phyloP scores from a whole-genome alignment of 805 yeast genomes.

The Blastobotrys terrestris region DNA sequence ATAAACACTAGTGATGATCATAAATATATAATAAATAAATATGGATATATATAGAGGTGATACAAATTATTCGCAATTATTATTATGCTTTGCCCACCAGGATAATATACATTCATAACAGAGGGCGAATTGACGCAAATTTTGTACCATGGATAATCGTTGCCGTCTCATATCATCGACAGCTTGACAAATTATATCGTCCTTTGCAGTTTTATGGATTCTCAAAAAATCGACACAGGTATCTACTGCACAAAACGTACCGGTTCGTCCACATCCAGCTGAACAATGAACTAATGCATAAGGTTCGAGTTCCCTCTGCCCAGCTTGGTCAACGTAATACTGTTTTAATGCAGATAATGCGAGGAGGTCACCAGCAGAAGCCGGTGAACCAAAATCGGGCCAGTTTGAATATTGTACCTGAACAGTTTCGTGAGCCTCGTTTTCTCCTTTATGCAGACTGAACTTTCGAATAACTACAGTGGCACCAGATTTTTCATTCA shows the following conservation, averaged over 20 bases:
- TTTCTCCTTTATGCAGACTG: slow-evolving; percentile 33
- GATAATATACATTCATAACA: slow-evolving; percentile 57
- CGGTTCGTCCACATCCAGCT: slow-evolving; percentile 97
- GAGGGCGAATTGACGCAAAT: slow-evolving; percentile 62
- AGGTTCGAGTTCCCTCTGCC: slow-evolving; percentile 9
- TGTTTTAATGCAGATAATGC: slow-evolving; percentile 44
- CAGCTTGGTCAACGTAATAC: slow-evolving; percentile 28
- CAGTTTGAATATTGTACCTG: slow-evolving; percentile 77
- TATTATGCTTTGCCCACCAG: slow-evolving; percentile 14
- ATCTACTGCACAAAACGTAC: slow-evolving; percentile 58
- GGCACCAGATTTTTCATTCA: slow-evolving; percentile 16
- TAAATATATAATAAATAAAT: slow-evolving; percentile 8
- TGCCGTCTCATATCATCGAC: slow-evolving; percentile 66
- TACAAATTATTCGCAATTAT: background rate
- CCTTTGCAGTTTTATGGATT: slow-evolving; percentile 24
- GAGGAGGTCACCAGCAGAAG: slow-evolving; percentile 58
- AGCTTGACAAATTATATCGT: slow-evolving; percentile 56
- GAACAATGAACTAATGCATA: slow-evolving; percentile 70
- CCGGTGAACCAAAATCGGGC: slow-evolving; percentile 77
- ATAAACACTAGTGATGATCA: background rate
- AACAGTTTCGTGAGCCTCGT: slow-evolving; percentile 40
- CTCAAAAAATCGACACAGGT: slow-evolving; percentile 37
- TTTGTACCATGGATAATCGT: slow-evolving; percentile 80
- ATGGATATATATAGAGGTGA: slow-evolving; percentile 6
- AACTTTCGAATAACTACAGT: slow-evolving; percentile 39